phyloP scores from a whole-genome alignment of 768 basidiomycete species.

The Naganishia kalamii region DNA sequence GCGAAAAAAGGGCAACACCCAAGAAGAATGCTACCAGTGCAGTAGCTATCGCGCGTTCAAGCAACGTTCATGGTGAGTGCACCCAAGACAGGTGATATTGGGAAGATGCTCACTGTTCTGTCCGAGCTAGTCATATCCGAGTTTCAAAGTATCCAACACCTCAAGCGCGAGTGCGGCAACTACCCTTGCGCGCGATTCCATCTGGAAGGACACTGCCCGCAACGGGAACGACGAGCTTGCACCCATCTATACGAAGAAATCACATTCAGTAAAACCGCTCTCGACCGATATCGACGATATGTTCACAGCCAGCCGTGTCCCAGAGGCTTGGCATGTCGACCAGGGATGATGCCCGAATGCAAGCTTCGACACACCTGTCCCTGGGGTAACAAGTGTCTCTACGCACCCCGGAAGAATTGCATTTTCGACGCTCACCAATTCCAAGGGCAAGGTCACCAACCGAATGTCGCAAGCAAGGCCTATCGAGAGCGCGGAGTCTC shows the following conservation, averaged over 20 bases:
- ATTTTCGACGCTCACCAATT: slow-evolving; percentile 2
- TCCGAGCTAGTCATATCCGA: slow-evolving; percentile 11
- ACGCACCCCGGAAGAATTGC: background rate
- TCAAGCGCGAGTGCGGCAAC: background rate
- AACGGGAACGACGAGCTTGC: background rate
- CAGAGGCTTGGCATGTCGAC: background rate
- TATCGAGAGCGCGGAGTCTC: background rate
- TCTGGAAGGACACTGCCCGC: slow-evolving; percentile 2
- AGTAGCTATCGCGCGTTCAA: background rate
- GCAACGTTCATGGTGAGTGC: slow-evolving; percentile 8
- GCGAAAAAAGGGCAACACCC: background rate
- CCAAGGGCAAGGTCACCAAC: slow-evolving; percentile 1
- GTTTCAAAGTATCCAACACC: background rate
- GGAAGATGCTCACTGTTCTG: background rate
- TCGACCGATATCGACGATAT: slow-evolving; percentile 13
- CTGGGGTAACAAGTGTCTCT: background rate
- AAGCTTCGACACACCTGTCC: slow-evolving; percentile 9
- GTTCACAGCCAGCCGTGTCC: slow-evolving; percentile 8
- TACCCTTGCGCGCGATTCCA: slow-evolving; percentile 2
- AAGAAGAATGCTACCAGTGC: background rate
- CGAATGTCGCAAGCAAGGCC: slow-evolving; percentile 2
- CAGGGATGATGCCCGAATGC: background rate
- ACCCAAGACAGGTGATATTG: background rate
- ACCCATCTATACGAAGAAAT: background rate
- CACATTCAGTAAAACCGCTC: background rate